Base-by-base conservation (phyloP, 2,329 filamentous ascomycete species). In the Gaeumannomyces sp. region DNA sequence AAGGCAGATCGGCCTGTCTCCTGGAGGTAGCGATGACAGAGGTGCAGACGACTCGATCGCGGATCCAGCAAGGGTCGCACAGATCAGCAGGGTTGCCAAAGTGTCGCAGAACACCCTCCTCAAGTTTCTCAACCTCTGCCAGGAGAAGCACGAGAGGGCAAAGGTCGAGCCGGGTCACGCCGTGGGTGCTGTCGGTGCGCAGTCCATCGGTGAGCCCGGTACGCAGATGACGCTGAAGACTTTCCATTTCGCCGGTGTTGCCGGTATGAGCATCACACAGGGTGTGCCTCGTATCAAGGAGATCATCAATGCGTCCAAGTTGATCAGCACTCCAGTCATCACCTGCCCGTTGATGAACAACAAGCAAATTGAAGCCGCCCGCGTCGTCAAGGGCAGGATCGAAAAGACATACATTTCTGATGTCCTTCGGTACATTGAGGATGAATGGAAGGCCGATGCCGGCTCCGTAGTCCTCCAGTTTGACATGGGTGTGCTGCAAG, bases 231-330 rank as follows among this genome's bases (percentile, higher is more conserved):
- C 95, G 1, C 80, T 99, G 68, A 98, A 98, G 80, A 98, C 95
- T 74, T 98, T 98, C 87, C 95, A 98, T 90, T 99, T 99, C 81
- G 95, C 95, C 74, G 95, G 95, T 90, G 95, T 99, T 68, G 95
- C 95, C 59, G 94, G 94, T 76, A 98, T 99, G 95, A 97, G 92
- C 84, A 97, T 99, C 74, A 99, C 95, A 0, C 92, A 97, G 74
- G 95, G 95, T 91, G 95, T 99, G 8, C 95, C 95, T 1, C 94
- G 95, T 88, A 99, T 99, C 81, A 99, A 99, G 79, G 95, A 99
- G 82, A 99, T 99, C 70, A 99, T 99, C 87, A 99, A 99, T 78
- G 95, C 95, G 7, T 97, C 93, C 11, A 96, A 93, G 75, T 81
- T 83, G 62, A 99, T 99, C 77, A 96, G 91, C 75, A 99, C 95